Percentiles rank a stretch among this genome's conserved stretches.
phyloP scores from a whole-genome alignment of 176 grass and related monocot genomes.

The Hsuehochloa calcarea region DNA sequence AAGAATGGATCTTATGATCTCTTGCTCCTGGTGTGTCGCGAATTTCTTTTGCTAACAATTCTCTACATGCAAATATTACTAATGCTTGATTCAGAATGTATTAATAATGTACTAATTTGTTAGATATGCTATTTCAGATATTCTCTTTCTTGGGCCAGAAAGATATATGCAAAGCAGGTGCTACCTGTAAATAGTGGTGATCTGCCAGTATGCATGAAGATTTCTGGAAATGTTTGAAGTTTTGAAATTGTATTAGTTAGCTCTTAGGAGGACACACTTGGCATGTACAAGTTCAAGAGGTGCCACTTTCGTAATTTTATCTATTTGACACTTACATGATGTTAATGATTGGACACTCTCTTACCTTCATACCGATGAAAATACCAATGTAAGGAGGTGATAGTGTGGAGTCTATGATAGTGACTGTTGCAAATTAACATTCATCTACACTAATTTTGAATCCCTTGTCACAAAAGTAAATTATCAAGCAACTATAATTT shows the following conservation, averaged over 20 bases:
- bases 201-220: slow-evolving; percentile 69
- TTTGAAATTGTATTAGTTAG: neutral
- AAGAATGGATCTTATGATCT: slow-evolving; percentile 97
- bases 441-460: neutral
- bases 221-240: slow-evolving; percentile 84
- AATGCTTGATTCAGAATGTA: neutral
- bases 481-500: neutral
- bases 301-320: neutral
- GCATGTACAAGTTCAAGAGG: neutral
- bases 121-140: slow-evolving; percentile 59
- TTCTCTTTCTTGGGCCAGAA: slow-evolving; percentile 91
- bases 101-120: slow-evolving; percentile 27
- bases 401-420: neutral
- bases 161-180: slow-evolving; percentile 90
- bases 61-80: slow-evolving; percentile 9
- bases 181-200: slow-evolving; percentile 80
- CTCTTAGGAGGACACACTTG: neutral
- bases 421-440: neutral
- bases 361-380: neutral
- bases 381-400: neutral
- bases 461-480: neutral
- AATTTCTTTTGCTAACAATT: slow-evolving; percentile 2
- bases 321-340: neutral
- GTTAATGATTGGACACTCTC: neutral
- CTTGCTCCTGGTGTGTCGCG: slow-evolving; percentile 62